Evolutionary conservation across 2,329 filamentous ascomycete species (phyloP).

Genomic region (Aschersonia sp.): DNA sequence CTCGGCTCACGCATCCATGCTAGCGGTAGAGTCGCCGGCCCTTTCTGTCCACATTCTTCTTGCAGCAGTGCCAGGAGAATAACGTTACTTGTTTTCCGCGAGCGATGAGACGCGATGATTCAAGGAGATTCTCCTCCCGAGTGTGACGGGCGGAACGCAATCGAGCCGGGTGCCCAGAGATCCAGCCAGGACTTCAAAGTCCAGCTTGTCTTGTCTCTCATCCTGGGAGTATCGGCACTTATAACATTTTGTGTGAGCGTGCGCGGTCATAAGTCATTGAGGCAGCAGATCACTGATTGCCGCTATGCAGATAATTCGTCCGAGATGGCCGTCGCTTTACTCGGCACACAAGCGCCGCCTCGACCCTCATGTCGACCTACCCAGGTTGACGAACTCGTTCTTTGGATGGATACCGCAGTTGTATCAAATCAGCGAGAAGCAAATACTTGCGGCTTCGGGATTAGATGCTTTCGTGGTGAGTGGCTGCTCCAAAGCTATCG

Average conservation of each 20-base stretch:
- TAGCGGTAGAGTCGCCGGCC: no score
- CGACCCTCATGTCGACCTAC: slow-evolving; percentile 45
- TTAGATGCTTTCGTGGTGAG: slow-evolving; percentile 84
- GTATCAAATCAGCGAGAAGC: slow-evolving; percentile 73
- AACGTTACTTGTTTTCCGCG: no score
- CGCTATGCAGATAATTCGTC: slow-evolving; percentile 55
- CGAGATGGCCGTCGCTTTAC: slow-evolving; percentile 84
- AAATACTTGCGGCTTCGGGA: slow-evolving; percentile 78
- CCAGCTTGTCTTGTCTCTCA: slow-evolving; percentile 59
- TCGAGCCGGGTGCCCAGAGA: slow-evolving; percentile 1
- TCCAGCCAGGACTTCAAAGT: slow-evolving; percentile 31
- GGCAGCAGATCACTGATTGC: background rate
- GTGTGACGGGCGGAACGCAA: background rate
- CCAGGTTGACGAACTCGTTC: slow-evolving; percentile 66
- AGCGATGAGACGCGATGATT: background rate
- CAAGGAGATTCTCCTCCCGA: background rate
- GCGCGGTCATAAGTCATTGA: no score
- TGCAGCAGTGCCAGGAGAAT: no score
- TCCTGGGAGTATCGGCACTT: slow-evolving; percentile 57
- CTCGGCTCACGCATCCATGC: no score
- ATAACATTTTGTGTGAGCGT: slow-evolving; percentile 56
- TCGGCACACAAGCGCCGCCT: slow-evolving; percentile 71
- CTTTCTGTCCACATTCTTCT: no score
- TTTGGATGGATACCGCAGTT: slow-evolving; percentile 89
- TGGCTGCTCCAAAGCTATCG: background rate